Base-by-base conservation (phyloP, 176 grass and related monocot species). In the Eragrostis curvula region DNA sequence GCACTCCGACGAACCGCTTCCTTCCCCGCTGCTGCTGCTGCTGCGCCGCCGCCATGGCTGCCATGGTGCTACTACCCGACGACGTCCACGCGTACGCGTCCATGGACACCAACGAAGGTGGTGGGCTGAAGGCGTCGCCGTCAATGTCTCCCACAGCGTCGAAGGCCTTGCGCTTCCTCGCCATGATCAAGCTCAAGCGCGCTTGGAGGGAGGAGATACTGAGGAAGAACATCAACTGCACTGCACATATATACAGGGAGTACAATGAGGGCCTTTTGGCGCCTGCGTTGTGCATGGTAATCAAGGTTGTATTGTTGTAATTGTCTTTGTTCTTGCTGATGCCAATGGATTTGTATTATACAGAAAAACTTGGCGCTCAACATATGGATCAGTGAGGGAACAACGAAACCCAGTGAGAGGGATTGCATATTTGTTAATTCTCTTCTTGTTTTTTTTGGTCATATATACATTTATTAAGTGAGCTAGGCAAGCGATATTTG, bases 1-100 rank as follows among this genome's bases (percentile, higher is more conserved):
- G 71, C 2, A 97, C 95, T 17, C 95, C 95, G 5, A 97, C 86
- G 64, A 94, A 94, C 47, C 68, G 76, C 88, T 66, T 79, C 91
- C 91, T 52, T 2, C 77, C 63, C 7, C 78, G 80, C 32, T 69
- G 59, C 66, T 79, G 56, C 49, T 66, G 83, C 74, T 20, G 28
- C 74, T 9, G 29, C 58, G 40, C 72, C 45, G 61, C 78, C n/a
- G 68, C 77, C 42, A 55, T 84, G 9, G 53, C 73, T 14, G 68
- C 61, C 53, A 66, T 39, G 65, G 16, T 1, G 8, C 25, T n/a
- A 29, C 17, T 9, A 5, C 47, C 56, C 13, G 21, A 43, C 28
- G 79, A 60, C 8, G 85, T 36, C 70, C 80, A 64, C 53, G 70
- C 50, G 1, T 60, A 87, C 13, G 66, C 72, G 42, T 58, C 52